A percentile compares a stretch with the other conserved stretches of the same genome.
Conservation (phyloP, 306 rosid species). For the Inga leiocalycina region DNA sequence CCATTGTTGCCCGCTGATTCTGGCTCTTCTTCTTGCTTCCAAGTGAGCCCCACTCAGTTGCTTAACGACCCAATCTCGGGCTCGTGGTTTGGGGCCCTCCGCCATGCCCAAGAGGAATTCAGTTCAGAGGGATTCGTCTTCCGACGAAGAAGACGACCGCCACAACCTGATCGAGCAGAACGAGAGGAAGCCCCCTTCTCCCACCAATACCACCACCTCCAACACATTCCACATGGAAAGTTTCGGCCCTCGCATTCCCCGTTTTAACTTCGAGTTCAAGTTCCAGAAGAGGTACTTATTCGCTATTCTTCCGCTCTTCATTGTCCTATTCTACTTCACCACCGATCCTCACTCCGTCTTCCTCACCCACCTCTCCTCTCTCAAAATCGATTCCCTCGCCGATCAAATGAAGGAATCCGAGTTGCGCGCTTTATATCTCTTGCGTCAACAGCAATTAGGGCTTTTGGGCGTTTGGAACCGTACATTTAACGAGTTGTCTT, state of each 20-base stretch:
- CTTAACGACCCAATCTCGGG: neutral
- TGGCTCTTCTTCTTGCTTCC: neutral
- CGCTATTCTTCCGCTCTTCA: slow-evolving; percentile 56
- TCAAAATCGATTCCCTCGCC: slow-evolving; percentile 31
- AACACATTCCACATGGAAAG: slow-evolving; percentile 52
- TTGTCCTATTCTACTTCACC: slow-evolving; percentile 51
- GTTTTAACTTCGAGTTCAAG: slow-evolving; percentile 37
- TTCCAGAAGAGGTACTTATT: slow-evolving; percentile 56
- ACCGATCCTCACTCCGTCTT: slow-evolving; percentile 51
- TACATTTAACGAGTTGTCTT: slow-evolving; percentile 26
- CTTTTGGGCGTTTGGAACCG: slow-evolving; percentile 65
- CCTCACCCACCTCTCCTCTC: slow-evolving; percentile 39
- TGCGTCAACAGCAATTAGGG: slow-evolving; percentile 62
- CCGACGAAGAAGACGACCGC: slow-evolving; percentile 73
- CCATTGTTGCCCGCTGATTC: neutral
- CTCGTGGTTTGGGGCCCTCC: neutral
- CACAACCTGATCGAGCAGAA: slow-evolving; percentile 56
- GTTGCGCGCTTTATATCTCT: slow-evolving; percentile 66
- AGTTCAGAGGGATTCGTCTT: slow-evolving; percentile 64
- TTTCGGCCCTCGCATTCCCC: slow-evolving; percentile 33
- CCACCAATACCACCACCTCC: slow-evolving; percentile 31
- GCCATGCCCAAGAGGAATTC: slow-evolving; percentile 19
- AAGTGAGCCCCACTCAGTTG: neutral
- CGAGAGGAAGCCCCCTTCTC: slow-evolving; percentile 42
- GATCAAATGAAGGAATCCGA: slow-evolving; percentile 65